Percentiles rank a stretch among this genome's conserved stretches.
Conservation (phyloP, 1,284 basidiomycete genomes). For the Tilletiopsis washingtonensis region DNA sequence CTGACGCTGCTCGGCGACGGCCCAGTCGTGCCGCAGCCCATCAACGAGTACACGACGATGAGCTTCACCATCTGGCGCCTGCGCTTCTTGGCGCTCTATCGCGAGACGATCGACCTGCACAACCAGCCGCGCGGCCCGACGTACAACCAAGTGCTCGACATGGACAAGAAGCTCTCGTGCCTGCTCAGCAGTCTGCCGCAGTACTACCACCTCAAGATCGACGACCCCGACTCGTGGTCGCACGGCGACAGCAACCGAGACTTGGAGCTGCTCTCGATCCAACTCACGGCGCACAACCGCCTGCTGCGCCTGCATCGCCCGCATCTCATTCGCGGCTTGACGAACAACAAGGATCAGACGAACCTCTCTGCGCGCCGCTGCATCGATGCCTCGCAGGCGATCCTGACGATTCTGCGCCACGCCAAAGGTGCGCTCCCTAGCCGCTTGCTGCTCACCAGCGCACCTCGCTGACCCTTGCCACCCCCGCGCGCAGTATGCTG, state of each 20-base stretch:
- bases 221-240: constrained; percentile 1
- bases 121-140: constrained; percentile 8
- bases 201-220: constrained; percentile 11
- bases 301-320: constrained; percentile 40
- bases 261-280: constrained; percentile 38
- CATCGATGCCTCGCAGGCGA: constrained; percentile 16
- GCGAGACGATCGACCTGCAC: constrained; percentile 25
- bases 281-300: constrained; percentile 40
- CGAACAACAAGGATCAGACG: constrained; percentile 24
- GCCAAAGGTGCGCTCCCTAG: constrained; percentile 14
- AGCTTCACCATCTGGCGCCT: constrained; percentile 28
- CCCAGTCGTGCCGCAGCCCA: background rate
- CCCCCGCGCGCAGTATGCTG: too few relatives aligned
- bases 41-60: constrained; percentile 17
- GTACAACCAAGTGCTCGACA: constrained; percentile 11
- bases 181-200: constrained; percentile 13
- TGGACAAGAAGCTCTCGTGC: constrained; percentile 17
- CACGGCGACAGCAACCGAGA: constrained; percentile 5
- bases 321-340: constrained; percentile 31
- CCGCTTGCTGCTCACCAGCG: constrained; percentile 15
- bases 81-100: constrained; percentile 29
- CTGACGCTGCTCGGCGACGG: background rate
- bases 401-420: constrained; percentile 14
- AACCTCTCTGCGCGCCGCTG: constrained; percentile 18
- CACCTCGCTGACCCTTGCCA: too few relatives aligned